Evolutionary conservation across 2,329 filamentous ascomycete species (phyloP).

Genomic region (Sarocladium oryzae): DNA sequence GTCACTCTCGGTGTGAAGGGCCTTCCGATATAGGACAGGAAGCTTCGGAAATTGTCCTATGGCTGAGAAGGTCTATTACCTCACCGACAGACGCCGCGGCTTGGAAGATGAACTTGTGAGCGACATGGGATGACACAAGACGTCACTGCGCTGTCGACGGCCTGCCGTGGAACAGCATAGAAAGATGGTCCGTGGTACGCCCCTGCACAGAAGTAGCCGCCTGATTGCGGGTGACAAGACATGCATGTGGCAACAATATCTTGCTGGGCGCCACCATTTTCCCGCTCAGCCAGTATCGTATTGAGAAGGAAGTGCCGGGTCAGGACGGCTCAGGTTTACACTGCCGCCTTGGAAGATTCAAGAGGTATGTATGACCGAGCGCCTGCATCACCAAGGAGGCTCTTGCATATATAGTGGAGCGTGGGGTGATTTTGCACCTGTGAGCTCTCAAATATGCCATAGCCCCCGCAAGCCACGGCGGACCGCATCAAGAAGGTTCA

Average conservation of each 20-base stretch:
- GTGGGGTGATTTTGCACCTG: not conserved
- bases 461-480: not conserved
- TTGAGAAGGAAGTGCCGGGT: too few relatives aligned
- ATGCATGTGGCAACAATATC: not conserved
- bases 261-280: not conserved
- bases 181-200: not conserved
- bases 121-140: not conserved
- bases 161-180: not conserved
- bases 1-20: not conserved
- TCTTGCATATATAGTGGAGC: not conserved
- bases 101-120: not conserved
- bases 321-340: too few relatives aligned
- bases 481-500: not conserved
- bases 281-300: too few relatives aligned
- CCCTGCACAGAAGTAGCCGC: not conserved
- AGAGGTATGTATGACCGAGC: too few relatives aligned
- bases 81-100: not conserved
- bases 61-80: too few relatives aligned
- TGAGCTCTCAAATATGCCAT: not conserved
- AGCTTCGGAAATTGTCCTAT: too few relatives aligned
- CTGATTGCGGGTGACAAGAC: not conserved
- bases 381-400: too few relatives aligned
- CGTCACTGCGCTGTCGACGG: not conserved
- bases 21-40: not conserved
- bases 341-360: too few relatives aligned